Conservation (phyloP, 306 rosid genomes). For the Lathyrus sativus region DNA sequence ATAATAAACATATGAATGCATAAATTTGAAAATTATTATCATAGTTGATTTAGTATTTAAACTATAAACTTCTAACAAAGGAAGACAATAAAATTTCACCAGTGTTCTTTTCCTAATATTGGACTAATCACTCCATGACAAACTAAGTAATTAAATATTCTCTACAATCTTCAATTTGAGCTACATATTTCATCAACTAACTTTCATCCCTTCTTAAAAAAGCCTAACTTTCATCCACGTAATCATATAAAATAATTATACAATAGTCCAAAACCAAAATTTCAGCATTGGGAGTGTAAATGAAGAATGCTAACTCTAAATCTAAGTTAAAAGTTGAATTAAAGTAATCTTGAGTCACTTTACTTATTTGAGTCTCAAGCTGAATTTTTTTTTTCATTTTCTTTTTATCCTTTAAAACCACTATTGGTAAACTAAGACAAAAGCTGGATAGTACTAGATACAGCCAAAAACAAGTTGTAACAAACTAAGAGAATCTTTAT, state of each 20-base stretch:
- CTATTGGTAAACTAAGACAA: slow-evolving; percentile 31
- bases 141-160: not conserved
- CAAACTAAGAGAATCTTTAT: slow-evolving; percentile 25
- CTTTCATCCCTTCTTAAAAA: not conserved
- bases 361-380: slow-evolving; percentile 33
- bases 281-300: slow-evolving; percentile 32
- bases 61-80: no score
- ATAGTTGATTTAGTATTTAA: slow-evolving; percentile 34
- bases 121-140: not conserved
- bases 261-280: slow-evolving; percentile 4
- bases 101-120: slow-evolving; percentile 1
- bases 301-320: slow-evolving; percentile 13
- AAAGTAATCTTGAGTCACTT: slow-evolving; percentile 40
- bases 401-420: slow-evolving; percentile 39
- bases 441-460: slow-evolving; percentile 35
- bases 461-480: slow-evolving; percentile 46
- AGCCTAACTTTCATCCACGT: not conserved
- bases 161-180: not conserved
- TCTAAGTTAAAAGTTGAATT: slow-evolving; percentile 31
- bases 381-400: not conserved
- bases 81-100: not conserved
- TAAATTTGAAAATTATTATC: not conserved
- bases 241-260: not conserved
- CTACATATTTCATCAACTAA: slow-evolving; percentile 10
- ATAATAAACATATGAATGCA: slow-evolving; percentile 20